These are phyloP conservation scores for Knufia petricola DNA, from an alignment of 2,329 filamentous ascomycete species.

Conservation along the genomic window DNA sequence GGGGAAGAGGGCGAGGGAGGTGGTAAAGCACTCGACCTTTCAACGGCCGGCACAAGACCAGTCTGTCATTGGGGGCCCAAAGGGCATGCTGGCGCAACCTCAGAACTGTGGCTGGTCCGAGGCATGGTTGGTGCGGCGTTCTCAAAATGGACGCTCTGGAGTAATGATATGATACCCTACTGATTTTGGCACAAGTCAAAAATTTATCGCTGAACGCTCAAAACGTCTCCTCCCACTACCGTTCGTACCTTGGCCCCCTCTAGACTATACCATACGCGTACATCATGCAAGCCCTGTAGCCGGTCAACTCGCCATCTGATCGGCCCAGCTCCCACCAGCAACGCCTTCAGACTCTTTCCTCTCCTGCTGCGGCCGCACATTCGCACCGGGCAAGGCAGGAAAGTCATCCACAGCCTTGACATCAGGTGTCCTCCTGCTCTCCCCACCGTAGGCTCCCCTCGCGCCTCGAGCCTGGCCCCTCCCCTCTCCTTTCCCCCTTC, in stretches of 20 bases:
- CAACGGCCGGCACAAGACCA: too few species aligned
- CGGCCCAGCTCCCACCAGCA: constrained; percentile 22
- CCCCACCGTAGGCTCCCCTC: not conserved
- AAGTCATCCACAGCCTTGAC: constrained; percentile 19
- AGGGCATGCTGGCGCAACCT: too few species aligned
- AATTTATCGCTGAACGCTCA: constrained; percentile 1
- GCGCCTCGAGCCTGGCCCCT: not conserved
- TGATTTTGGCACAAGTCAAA: too few species aligned
- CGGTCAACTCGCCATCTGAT: constrained; percentile 15
- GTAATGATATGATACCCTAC: too few species aligned
- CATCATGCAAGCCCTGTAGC: too few species aligned
- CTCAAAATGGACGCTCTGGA: too few species aligned
- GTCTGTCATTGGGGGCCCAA: too few species aligned
- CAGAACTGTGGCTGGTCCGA: too few species aligned
- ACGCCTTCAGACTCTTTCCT: constrained; percentile 2
- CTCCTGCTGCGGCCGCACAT: not conserved
- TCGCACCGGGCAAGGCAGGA: constrained; percentile 18
- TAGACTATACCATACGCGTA: too few species aligned
- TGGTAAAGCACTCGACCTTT: constrained; percentile 18
- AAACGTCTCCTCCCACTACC: not conserved
- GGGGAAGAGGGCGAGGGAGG: constrained; percentile 20
- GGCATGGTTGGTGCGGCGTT: too few species aligned
- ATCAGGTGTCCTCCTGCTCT: constrained; percentile 12
- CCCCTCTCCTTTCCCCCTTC: constrained; percentile 12
- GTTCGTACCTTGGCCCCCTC: too few species aligned